Evolutionary conservation across 345 rosid genomes (phyloP), one percentile per base, ranked within the genome.

Genomic region (Hevea brasiliensis): DNA sequence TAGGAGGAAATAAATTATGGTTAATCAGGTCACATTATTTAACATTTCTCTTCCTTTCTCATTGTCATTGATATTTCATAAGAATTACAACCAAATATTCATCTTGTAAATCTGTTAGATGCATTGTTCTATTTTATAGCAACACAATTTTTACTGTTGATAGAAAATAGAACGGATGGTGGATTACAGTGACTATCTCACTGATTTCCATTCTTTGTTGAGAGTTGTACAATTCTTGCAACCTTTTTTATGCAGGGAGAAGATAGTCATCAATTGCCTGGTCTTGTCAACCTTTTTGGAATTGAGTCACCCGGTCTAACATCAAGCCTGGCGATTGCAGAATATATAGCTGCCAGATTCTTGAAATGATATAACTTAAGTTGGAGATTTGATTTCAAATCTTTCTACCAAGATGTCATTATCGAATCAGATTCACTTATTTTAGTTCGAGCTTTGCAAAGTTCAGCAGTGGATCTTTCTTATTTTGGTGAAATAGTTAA

Each of bases 251-350:
- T 77, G 79, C 83, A 94, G 98, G 98, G 91, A 51, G 92, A 87
- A 74, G 97, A 90, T 62, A 71, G 61, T 75, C 97, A 94, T 74
- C 93, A 95, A 65, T 79, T 94, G 42, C 83, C 88, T 26, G 97
- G 97, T 68, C 97, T 94, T 55, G 93, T 92, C 26, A 94, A 90
- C 81, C 93, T 94, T 73, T 89, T 85, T 18, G 98, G 97, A 61
- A 89, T 94, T 6, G 97, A 94, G 75, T 90, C 98, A 0, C 98
- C 98, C n/a, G 98, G 98, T 66, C 79, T 94, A 60, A 94, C 98
- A 37, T 87, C 97, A 72, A 90, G 98, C 86, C 65, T 94, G 87
- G 97, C 97, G 1, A 92, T 94, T 72, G 97, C 97, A 59, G 97
- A 94, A 77, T 75, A 87, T 82, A 24, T 89, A 64, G 92, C 84